A percentile compares a stretch with the other conserved stretches of the same genome.
Conservation (phyloP, 164 flowering plant species). For the Vitis rotundifolia region DNA sequence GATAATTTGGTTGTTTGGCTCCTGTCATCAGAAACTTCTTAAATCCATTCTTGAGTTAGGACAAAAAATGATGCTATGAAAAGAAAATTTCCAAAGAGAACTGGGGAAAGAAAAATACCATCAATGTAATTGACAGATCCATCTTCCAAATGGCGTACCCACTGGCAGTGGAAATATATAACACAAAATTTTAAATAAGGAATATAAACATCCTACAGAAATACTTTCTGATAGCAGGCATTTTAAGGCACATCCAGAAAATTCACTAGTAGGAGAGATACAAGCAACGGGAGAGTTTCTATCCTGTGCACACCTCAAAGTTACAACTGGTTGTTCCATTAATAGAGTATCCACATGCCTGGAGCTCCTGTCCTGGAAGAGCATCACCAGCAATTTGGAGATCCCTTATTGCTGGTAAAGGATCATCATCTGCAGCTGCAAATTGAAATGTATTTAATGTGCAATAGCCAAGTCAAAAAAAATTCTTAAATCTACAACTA, state of each 20-base stretch:
- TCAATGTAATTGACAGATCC: slow-evolving; percentile 90
- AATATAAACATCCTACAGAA: not conserved
- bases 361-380: slow-evolving; percentile 80
- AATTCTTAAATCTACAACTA: not conserved
- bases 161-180: slow-evolving; percentile 43
- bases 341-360: slow-evolving; percentile 82
- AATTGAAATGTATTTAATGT: slow-evolving; percentile 10
- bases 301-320: slow-evolving; percentile 65
- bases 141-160: slow-evolving; percentile 93
- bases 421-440: slow-evolving; percentile 93
- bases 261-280: not conserved
- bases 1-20: slow-evolving; percentile 90
- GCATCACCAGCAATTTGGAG: slow-evolving; percentile 97
- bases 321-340: slow-evolving; percentile 98
- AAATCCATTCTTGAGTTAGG: not conserved
- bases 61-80: not conserved
- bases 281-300: not conserved
- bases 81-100: not conserved
- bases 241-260: not conserved
- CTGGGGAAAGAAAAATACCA: slow-evolving; percentile 38
- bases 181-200: slow-evolving; percentile 1
- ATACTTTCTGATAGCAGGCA: not conserved
- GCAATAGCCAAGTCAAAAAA: not conserved
- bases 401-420: slow-evolving; percentile 80
- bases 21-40: slow-evolving; percentile 46